Percentiles rank a stretch among this genome's conserved stretches.
phyloP scores from a whole-genome alignment of 2,329 filamentous ascomycete genomes.

The Xylaria polymorpha region DNA sequence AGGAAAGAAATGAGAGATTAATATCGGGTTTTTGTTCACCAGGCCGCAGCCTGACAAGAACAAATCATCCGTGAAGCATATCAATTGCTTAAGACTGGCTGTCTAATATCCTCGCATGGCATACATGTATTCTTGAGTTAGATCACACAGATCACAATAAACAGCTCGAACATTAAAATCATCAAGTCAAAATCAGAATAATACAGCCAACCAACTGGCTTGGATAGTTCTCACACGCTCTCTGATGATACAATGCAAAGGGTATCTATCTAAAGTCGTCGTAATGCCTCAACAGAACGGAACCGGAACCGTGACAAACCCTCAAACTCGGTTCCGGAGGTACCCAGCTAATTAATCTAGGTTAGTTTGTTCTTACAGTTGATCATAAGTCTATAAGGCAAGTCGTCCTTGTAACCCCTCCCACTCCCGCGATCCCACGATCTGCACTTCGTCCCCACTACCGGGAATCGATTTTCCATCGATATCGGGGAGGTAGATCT shows the following conservation, averaged over 20 bases:
- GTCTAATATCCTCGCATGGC: not conserved
- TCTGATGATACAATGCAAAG: slow-evolving; percentile 38
- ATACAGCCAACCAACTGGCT: slow-evolving; percentile 24
- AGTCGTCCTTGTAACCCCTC: slow-evolving; percentile 63
- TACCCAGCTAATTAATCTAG: slow-evolving; percentile 8
- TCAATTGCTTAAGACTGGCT: not conserved
- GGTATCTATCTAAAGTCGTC: slow-evolving; percentile 42
- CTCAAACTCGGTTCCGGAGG: slow-evolving; percentile 9
- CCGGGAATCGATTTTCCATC: slow-evolving; percentile 59
- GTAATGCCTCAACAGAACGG: slow-evolving; percentile 16
- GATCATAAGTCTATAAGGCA: slow-evolving; percentile 29
- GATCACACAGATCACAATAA: slow-evolving; percentile 13
- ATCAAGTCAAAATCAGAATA: slow-evolving; percentile 8
- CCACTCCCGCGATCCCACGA: slow-evolving; percentile 67
- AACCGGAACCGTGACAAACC: not conserved
- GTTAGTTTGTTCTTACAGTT: slow-evolving; percentile 15
- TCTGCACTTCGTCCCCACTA: slow-evolving; percentile 57
- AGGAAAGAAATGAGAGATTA: slow-evolving; percentile 55
- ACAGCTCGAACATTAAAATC: not conserved
- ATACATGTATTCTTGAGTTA: slow-evolving; percentile 8
- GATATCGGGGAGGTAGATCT: slow-evolving; percentile 61
- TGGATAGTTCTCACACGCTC: slow-evolving; percentile 24
- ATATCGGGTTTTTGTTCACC: slow-evolving; percentile 13
- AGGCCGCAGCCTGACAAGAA: not conserved
- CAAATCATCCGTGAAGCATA: slow-evolving; percentile 9